Percentiles rank a stretch among this genome's conserved stretches.
These are phyloP conservation scores for Alternaria triticina DNA, from an alignment of 2,329 filamentous ascomycete genomes.

Conservation along the genomic window DNA sequence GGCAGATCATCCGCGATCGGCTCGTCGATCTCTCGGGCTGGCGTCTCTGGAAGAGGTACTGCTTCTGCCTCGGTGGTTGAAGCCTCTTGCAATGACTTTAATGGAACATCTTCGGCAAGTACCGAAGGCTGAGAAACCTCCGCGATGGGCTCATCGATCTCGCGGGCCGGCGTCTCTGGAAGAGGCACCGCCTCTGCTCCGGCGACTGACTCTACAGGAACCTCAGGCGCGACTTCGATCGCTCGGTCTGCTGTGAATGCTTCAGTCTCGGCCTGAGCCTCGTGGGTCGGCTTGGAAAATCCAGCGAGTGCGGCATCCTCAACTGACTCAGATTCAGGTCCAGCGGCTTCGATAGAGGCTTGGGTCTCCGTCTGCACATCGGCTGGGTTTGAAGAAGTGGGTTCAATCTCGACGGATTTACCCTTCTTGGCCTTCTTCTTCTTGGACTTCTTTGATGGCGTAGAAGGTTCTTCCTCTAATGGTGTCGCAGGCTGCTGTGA, in stretches of 20 bases:
- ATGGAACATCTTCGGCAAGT: neutral
- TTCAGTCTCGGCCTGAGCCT: neutral
- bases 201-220: neutral
- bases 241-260: neutral
- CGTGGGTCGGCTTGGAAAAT: neutral
- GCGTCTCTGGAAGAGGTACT: neutral
- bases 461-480: constrained; percentile 12
- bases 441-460: constrained; percentile 51
- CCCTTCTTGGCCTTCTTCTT: constrained; percentile 46
- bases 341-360: neutral
- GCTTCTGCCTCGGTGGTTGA: neutral
- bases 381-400: neutral
- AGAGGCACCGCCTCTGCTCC: neutral
- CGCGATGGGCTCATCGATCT: neutral
- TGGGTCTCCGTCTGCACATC: neutral
- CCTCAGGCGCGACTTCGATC: neutral
- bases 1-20: constrained; percentile 9
- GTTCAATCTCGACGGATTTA: constrained; percentile 10
- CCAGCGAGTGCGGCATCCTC: neutral
- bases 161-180: neutral
- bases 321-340: neutral
- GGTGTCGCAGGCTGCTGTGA: neutral
- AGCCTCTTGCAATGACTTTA: neutral
- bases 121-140: neutral
- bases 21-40: neutral